Evolutionary conservation across 2,329 filamentous ascomycete species (phyloP), one percentile per base, ranked within the genome.

Genomic region (Hymenoscyphus fraxineus): DNA sequence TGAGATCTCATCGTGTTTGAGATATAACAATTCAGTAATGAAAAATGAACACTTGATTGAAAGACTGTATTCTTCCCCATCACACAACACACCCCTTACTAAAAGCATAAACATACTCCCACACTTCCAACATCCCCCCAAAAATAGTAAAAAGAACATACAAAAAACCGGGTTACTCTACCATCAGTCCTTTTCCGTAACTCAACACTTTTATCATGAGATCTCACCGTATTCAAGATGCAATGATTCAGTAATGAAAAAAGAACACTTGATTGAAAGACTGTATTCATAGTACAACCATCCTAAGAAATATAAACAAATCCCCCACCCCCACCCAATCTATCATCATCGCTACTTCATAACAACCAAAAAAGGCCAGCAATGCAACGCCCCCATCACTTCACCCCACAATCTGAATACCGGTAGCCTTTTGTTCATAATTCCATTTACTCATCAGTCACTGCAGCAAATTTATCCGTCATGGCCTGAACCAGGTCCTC

Each of bases 381-480:
- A 61, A 61, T 40, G 60, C 60, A 47, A 56, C 32, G 27, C 44
- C 59, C 15, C n/a, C 27, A 38, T 41, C 31, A 15, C 38, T 38
- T 27, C 38, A 9, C 40, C 41, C 39, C 16, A 13, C 16, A 22
- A 1, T 40, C 39, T 38, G n/a, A 12, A n/a, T 9, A 59, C 6
- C 15, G 13, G 27, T 27, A 27, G 27, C 44, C 6, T n/a, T 22
- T 47, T 60, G 27, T 41, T 56, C 22, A 38, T 38, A 19, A 16
- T 32, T 19, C 31, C 32, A 47, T 64, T 62, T 93, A 99, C 85
- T 98, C 94, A 79, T 99, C 95, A 77, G 92, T 87, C 66, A 99
- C 94, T 47, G 93, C 89, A 59, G 95, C 95, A 80, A 99, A 99
- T 82, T 97, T 97, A 81, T 99, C 95, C 72, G 90, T 88, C 93